These are phyloP conservation scores for Lenwebbia sp. DNA, from an alignment of 345 rosid species.

Conservation along the genomic window DNA sequence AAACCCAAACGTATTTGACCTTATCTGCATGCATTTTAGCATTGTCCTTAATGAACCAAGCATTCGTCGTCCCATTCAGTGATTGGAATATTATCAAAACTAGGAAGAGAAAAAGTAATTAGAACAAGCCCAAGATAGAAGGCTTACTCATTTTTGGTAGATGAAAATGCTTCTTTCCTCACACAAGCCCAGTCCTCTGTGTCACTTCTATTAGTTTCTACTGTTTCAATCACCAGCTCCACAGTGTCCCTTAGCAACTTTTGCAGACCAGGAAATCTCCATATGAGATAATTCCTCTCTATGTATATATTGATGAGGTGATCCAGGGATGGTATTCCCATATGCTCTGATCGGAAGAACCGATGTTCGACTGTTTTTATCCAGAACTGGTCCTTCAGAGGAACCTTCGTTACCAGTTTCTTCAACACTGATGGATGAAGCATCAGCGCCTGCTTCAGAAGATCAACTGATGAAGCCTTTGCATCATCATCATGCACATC, in stretches of 20 bases:
- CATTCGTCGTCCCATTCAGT: neutral
- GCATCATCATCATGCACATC: constrained; percentile 8
- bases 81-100: neutral
- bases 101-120: neutral
- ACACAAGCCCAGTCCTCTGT: constrained; percentile 71
- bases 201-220: constrained; percentile 39
- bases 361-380: constrained; percentile 47
- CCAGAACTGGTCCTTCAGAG: constrained; percentile 76
- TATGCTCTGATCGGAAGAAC: constrained; percentile 50
- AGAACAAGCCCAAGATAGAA: neutral
- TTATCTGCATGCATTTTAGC: neutral
- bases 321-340: constrained; percentile 61
- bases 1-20: neutral
- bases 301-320: constrained; percentile 71
- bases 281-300: constrained; percentile 68
- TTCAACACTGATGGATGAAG: constrained; percentile 73
- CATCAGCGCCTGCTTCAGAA: constrained; percentile 84
- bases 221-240: constrained; percentile 33
- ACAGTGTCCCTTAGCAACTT: constrained; percentile 55
- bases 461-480: constrained; percentile 50
- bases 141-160: constrained; percentile 75
- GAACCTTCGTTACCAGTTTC: constrained; percentile 70
- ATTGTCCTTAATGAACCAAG: neutral
- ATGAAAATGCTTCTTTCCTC: constrained; percentile 70
- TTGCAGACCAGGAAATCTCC: constrained; percentile 90